Percentiles rank a stretch among this genome's conserved stretches.
Evolutionary conservation across 805 yeast species (phyloP).

Genomic region (Millerozyma acaciae): DNA sequence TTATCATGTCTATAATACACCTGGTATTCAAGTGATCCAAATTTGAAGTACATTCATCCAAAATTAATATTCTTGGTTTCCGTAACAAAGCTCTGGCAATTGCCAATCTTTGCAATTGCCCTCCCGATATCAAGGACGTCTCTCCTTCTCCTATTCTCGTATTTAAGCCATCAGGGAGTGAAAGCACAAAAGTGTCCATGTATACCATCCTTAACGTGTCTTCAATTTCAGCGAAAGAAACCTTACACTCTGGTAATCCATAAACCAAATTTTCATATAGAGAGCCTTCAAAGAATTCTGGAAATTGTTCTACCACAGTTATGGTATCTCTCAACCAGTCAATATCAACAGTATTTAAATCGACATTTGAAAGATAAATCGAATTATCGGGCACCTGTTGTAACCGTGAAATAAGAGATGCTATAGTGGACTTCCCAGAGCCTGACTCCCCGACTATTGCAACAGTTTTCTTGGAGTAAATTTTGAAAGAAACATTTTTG

Average conservation of each 20-base stretch:
- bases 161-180: slow-evolving; percentile 55
- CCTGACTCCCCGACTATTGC: slow-evolving; percentile 88
- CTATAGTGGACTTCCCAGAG: slow-evolving; percentile 82
- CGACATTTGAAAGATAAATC: slow-evolving; percentile 44
- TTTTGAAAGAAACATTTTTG: slow-evolving; percentile 36
- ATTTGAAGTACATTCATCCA: slow-evolving; percentile 91
- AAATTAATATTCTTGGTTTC: slow-evolving; percentile 57
- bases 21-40: slow-evolving; percentile 63
- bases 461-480: slow-evolving; percentile 47
- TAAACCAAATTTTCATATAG: slow-evolving; percentile 68
- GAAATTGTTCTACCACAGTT: slow-evolving; percentile 72
- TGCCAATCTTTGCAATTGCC: slow-evolving; percentile 83
- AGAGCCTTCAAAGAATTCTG: slow-evolving; percentile 69
- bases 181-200: slow-evolving; percentile 49
- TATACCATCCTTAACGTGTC: slow-evolving; percentile 44
- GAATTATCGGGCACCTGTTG: slow-evolving; percentile 38
- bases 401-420: slow-evolving; percentile 53
- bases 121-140: slow-evolving; percentile 66
- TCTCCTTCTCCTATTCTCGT: slow-evolving; percentile 48
- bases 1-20: slow-evolving; percentile 48
- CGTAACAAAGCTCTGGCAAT: slow-evolving; percentile 78
- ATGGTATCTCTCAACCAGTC: slow-evolving; percentile 49
- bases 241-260: slow-evolving; percentile 37
- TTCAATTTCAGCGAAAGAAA: slow-evolving; percentile 27
- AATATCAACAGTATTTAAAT: slow-evolving; percentile 44